Evolutionary conservation across 1,139 yeast genomes (phyloP).

Genomic region (Pichia sorboxylosa): DNA sequence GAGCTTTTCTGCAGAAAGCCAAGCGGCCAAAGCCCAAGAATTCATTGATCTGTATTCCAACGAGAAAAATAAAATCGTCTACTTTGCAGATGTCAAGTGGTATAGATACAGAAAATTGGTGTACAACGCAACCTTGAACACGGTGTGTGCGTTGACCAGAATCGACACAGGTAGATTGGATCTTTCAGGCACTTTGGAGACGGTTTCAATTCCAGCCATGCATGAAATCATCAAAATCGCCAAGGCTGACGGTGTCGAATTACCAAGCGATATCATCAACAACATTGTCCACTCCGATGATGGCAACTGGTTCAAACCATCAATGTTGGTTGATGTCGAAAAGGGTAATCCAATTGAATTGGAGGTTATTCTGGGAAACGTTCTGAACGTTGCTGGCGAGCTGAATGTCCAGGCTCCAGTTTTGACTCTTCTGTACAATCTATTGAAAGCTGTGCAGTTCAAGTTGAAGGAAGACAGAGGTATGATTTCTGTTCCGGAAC

Average conservation of each 20-base stretch:
- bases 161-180: conserved; percentile 33
- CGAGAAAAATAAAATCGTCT: conserved; percentile 24
- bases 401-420: conserved; percentile 36
- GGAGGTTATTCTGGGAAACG: conserved; percentile 45
- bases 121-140: conserved; percentile 43
- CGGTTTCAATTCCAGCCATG: conserved; percentile 40
- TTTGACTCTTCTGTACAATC: conserved; percentile 28
- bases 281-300: conserved; percentile 38
- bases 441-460: conserved; percentile 32
- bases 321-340: conserved; percentile 44
- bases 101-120: conserved; percentile 45
- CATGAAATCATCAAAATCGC: conserved; percentile 39
- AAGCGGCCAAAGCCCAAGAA: conserved; percentile 26
- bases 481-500: conserved; percentile 21
- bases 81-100: conserved; percentile 33
- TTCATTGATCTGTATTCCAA: conserved; percentile 33
- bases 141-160: conserved; percentile 35
- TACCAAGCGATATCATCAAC: conserved; percentile 29
- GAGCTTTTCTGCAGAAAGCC: conserved; percentile 17
- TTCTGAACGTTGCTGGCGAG: conserved; percentile 34
- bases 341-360: conserved; percentile 43
- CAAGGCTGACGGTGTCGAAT: conserved; percentile 38
- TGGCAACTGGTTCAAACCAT: conserved; percentile 42
- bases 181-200: conserved; percentile 31
- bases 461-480: conserved; percentile 32